Evolutionary conservation across 2,329 filamentous ascomycete genomes (phyloP).

Genomic region (Penicillium sp.): DNA sequence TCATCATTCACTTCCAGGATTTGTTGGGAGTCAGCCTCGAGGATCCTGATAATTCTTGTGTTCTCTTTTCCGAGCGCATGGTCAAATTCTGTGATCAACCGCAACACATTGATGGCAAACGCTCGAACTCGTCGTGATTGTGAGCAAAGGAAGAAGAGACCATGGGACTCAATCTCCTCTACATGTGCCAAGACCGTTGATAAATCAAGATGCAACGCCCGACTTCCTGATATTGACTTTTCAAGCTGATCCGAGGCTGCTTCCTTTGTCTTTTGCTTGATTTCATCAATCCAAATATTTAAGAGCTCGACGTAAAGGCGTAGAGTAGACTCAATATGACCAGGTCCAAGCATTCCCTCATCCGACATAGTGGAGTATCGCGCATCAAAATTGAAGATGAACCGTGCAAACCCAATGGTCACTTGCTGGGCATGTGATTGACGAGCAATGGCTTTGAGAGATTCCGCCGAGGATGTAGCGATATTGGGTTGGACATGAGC

Average conservation of each 20-base stretch:
- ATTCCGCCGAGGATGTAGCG: conserved; percentile 83
- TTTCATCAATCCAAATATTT: conserved; percentile 96
- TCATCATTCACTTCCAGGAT: conserved; percentile 91
- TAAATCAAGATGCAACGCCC: conserved; percentile 72
- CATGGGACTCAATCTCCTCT: conserved; percentile 93
- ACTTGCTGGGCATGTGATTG: conserved; percentile 93
- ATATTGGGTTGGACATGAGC: conserved; percentile 92
- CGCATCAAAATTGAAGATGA: conserved; percentile 98
- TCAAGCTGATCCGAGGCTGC: conserved; percentile 61
- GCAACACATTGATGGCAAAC: conserved; percentile 86
- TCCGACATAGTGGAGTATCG: conserved; percentile 97
- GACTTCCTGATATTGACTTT: conserved; percentile 57
- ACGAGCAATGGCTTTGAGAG: conserved; percentile 87
- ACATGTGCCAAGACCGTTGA: conserved; percentile 88
- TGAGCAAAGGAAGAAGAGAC: conserved; percentile 93
- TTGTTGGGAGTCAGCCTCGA: conserved; percentile 80
- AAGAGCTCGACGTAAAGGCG: conserved; percentile 88
- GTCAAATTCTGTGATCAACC: conserved; percentile 90
- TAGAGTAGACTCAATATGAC: conserved; percentile 90
- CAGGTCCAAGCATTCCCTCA: conserved; percentile 87
- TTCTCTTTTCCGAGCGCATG: conserved; percentile 74
- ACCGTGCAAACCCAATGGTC: conserved; percentile 90
- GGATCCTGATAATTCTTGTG: conserved; percentile 79
- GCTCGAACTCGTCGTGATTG: conserved; percentile 83
- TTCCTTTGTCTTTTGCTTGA: conserved; percentile 76